Conservation (phyloP, 2,329 filamentous ascomycete genomes). For the Botrytis paeoniae region DNA sequence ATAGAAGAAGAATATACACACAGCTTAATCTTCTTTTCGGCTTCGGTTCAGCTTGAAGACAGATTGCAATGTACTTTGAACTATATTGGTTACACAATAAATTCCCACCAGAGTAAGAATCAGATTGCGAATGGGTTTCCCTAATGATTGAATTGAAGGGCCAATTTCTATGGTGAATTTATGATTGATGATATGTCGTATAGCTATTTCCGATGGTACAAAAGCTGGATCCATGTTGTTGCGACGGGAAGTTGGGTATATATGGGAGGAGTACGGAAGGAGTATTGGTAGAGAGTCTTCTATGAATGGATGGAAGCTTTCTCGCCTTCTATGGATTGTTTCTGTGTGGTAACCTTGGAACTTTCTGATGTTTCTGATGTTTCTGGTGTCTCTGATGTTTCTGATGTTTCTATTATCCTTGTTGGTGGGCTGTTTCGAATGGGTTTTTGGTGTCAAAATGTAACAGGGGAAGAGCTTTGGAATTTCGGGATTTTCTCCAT, state of each 20-base stretch:
- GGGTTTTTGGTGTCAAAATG: background rate
- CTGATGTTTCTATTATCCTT: background rate
- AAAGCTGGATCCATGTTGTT: conserved; percentile 39
- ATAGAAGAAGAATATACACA: background rate
- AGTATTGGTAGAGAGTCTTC: background rate
- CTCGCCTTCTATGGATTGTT: background rate
- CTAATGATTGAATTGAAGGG: conserved; percentile 46
- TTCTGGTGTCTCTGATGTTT: background rate
- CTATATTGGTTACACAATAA: conserved; percentile 40
- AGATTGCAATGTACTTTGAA: conserved; percentile 37
- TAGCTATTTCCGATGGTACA: conserved; percentile 42
- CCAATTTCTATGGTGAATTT: conserved; percentile 51
- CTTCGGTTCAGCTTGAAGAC: conserved; percentile 29
- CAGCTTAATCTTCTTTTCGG: background rate
- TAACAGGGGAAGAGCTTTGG: conserved; percentile 7
- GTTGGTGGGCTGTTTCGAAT: background rate
- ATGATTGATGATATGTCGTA: conserved; percentile 48
- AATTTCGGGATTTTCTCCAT: background rate
- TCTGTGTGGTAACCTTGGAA: background rate
- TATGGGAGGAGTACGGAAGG: background rate
- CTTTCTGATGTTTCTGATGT: background rate
- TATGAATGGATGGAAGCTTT: background rate
- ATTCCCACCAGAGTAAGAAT: conserved; percentile 48
- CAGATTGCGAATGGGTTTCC: conserved; percentile 49
- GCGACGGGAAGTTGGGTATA: background rate